Percentiles rank a stretch among this genome's conserved stretches.
These are phyloP conservation scores for Prunus campanulata DNA, from an alignment of 306 rosid species.

Conservation along the genomic window DNA sequence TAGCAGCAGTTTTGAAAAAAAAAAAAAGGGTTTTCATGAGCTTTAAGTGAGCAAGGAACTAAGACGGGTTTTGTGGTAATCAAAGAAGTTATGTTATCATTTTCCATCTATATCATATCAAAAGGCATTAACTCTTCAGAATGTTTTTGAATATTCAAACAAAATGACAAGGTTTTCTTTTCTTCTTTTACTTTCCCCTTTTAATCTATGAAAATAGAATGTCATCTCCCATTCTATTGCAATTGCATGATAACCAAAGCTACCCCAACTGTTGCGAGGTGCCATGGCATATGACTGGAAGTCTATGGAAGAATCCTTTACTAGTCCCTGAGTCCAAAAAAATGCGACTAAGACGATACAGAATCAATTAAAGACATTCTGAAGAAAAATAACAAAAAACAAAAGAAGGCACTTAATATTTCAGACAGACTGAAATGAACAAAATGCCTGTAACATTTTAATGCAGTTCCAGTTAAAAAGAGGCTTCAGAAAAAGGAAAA, in stretches of 20 bases:
- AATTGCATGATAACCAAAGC: background rate
- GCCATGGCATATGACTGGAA: background rate
- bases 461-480: background rate
- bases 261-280: background rate
- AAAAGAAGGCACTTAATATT: background rate
- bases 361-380: background rate
- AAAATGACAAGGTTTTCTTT: background rate
- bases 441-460: background rate
- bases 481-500: background rate
- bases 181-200: background rate
- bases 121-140: background rate
- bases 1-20: background rate
- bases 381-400: background rate
- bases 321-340: background rate
- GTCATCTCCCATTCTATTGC: background rate
- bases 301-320: background rate
- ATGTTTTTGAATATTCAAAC: background rate
- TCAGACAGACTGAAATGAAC: background rate
- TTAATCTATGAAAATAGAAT: background rate
- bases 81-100: background rate
- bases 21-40: background rate
- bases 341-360: background rate
- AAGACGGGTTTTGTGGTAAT: background rate
- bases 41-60: background rate
- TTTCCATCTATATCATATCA: background rate